These are phyloP conservation scores for Fomitopsis schrenkii DNA, from an alignment of 1,284 basidiomycete species.

Conservation along the genomic window DNA sequence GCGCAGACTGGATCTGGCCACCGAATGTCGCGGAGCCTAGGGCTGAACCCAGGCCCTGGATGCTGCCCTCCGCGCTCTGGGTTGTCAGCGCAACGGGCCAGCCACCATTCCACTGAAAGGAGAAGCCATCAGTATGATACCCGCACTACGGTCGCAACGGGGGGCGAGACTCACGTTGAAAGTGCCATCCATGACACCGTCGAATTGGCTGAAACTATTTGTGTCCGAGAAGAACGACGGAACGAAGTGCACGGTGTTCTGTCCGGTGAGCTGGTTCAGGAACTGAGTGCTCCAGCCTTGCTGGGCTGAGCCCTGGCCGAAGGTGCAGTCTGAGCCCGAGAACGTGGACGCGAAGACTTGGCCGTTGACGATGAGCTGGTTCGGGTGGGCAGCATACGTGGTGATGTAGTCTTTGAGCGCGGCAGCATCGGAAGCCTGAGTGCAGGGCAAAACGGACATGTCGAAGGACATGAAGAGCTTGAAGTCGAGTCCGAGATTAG, in stretches of 20 bases:
- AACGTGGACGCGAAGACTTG: conserved; percentile 75
- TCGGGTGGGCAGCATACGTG: conserved; percentile 53
- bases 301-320: conserved; percentile 50
- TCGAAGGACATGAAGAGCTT: conserved; percentile 80
- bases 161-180: conserved; percentile 45
- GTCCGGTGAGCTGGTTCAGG: conserved; percentile 39
- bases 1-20: conserved; percentile 28
- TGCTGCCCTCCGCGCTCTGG: background rate
- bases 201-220: conserved; percentile 42
- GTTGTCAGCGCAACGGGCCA: conserved; percentile 42
- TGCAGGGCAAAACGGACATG: conserved; percentile 67
- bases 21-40: conserved; percentile 2
- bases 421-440: conserved; percentile 45
- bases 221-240: conserved; percentile 66
- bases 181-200: conserved; percentile 51
- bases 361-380: conserved; percentile 57
- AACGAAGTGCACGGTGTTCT: conserved; percentile 54
- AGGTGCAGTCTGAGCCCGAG: conserved; percentile 70
- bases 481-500: conserved; percentile 53
- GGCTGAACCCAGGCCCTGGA: conserved; percentile 6
- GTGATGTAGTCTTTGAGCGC: conserved; percentile 58
- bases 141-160: background rate
- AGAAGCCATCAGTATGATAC: background rate
- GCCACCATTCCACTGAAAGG: conserved; percentile 55
- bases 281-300: conserved; percentile 61